Percentiles rank a stretch among this genome's conserved stretches.
phyloP scores from a whole-genome alignment of 208 protist genomes.

The Trypanosoma mega region DNA sequence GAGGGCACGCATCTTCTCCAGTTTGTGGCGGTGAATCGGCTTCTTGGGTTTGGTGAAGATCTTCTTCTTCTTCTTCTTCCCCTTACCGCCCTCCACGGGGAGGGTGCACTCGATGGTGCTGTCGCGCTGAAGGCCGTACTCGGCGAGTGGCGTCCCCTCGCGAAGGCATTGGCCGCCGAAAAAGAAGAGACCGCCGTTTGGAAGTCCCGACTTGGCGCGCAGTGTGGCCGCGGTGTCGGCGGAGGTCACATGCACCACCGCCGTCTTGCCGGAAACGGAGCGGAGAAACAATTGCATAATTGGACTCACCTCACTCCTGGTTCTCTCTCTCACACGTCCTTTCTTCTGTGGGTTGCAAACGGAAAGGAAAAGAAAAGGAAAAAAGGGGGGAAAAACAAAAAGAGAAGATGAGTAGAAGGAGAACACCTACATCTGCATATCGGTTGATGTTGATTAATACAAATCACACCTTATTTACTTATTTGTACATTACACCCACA shows the following conservation, averaged over 20 bases:
- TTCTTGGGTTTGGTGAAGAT: constrained; percentile 99
- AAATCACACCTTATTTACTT: too few relatives aligned
- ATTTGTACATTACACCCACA: too few relatives aligned
- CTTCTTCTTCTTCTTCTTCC: constrained; percentile 99
- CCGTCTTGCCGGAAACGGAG: constrained; percentile 18
- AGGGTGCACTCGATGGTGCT: constrained; percentile 89
- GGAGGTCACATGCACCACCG: constrained; percentile 10
- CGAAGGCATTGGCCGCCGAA: constrained; percentile 88
- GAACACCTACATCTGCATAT: too few relatives aligned
- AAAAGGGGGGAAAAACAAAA: not conserved
- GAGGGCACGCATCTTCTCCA: constrained; percentile 98
- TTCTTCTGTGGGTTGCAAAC: constrained; percentile 4
- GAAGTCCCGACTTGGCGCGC: constrained; percentile 95
- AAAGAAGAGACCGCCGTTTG: constrained; percentile 79
- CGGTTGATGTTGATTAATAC: too few relatives aligned
- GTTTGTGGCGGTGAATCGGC: constrained; percentile 98
- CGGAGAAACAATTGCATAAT: constrained; percentile 33
- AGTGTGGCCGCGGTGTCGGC: constrained; percentile 39
- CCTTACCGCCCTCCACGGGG: constrained; percentile 91
- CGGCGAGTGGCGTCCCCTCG: constrained; percentile 64
- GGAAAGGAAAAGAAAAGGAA: constrained; percentile 13
- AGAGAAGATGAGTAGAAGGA: not conserved
- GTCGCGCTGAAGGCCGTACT: constrained; percentile 77
- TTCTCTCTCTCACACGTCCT: too few relatives aligned
- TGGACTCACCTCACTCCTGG: too few relatives aligned